Base-by-base conservation (phyloP, 2,329 filamentous ascomycete genomes). In the Lomentospora prolificans region DNA sequence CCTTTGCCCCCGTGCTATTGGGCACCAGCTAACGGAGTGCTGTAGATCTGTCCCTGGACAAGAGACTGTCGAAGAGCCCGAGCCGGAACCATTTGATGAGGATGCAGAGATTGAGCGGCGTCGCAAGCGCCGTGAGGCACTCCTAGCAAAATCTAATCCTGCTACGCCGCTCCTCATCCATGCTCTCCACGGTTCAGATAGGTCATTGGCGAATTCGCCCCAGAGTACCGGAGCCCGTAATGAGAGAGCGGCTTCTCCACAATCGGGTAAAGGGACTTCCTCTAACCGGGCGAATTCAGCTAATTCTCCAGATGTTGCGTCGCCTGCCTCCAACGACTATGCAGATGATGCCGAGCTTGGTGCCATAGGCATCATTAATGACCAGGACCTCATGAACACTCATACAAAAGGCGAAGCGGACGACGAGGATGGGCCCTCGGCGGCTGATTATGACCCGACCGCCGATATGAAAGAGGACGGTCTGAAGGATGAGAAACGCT, bases 361-460 rank as follows among this genome's bases (percentile, higher is more conserved):
- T 17, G 55, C 39, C 9, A 51, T 55, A 17, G 48, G 27, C 3
- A 41, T 55, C 12, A 25, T 22, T 10, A 53, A 50, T 39, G 86
- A 89, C 64, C 77, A 81, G 57, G 81, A 85, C 61, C 76, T 89
- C 60, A 81, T 83, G 68, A 87, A 89, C 65, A 74, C 66, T 4
- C 77, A 82, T 62, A 75, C 72, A 33, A 70, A 74, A 59, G 63
- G 63, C 44, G 71, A 72, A 51, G 59, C 60, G 14, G 61, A 65
- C 9, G 74, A 76, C 2, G 79, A 82, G 60, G 86, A 94, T 63
- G 89, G 86, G 5, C 87, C 89, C 4, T 96, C 90, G n/a, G 91
- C 91, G 50, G 90, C 90, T 58, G 89, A 96, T 68, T 96, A 96
- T 67, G 89, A 96, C 65, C 91, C 91, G 1, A 94, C 85, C 1